Evolutionary conservation across 805 yeast genomes (phyloP), one percentile per base, ranked within the genome.

Genomic region (Zygosaccharomyces lentus): DNA sequence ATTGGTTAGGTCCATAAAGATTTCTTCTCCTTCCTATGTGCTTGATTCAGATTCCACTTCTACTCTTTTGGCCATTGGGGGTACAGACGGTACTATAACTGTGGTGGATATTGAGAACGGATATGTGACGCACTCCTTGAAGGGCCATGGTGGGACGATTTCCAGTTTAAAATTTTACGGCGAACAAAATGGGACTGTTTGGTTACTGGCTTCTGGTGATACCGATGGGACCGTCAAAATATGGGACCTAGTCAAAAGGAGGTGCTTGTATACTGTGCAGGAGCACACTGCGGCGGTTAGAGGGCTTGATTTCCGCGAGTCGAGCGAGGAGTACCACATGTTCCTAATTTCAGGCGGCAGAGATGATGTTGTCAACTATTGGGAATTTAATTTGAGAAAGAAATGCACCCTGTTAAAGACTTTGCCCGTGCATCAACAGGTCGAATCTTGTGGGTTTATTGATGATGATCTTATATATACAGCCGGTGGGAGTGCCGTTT

Each of bases 81-180:
- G 95, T 38, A 85, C 97, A 0, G 99, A 93, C 65, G 98, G 99
- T 39, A 77, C 81, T 34, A 84, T 90, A 13, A 81, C 87, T 37
- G 95, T 93, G 1, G 89, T 95, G 84, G 99, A 93, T 65, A 75
- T 93, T 30, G 90, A 81, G 52, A 89, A 89, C 29, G 90, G 93
- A 1, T 87, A 76, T 53, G 78, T 84, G 2, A 93, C 99, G 0
- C 99, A 93, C 66, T 81, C 87, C 10, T 75, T 93, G 47, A 84
- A 86, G 64, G 98, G 99, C 1, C 99, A 93, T 64, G 95, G 96
- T 16, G 82, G 93, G 9, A 84, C 95, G 2, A 75, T 91, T 34
- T 83, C 95, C 37, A 79, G 93, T 3, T 65, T 91, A 45, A 68
- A 70, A 38, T 88, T 93, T 63, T 75, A 76, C 61, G 97, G 97